Evolutionary conservation across 345 rosid species (phyloP).

Genomic region (Eucalyptus marginata): DNA sequence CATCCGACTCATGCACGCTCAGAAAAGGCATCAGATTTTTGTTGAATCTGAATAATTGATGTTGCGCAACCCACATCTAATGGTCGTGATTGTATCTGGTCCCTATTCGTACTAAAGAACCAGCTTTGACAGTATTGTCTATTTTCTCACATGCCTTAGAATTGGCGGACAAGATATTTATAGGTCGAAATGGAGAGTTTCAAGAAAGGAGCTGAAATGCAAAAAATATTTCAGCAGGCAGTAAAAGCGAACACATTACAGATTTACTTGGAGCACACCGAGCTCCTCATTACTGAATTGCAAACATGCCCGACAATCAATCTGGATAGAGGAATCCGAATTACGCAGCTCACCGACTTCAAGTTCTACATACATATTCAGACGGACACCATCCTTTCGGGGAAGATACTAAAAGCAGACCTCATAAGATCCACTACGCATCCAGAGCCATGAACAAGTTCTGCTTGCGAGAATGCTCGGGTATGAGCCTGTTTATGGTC

Average conservation of each 20-base stretch:
- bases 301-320: background rate
- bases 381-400: background rate
- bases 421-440: conserved; percentile 4
- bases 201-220: background rate
- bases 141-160: background rate
- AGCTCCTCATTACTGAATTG: background rate
- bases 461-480: conserved; percentile 87
- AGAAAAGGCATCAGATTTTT: background rate
- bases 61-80: background rate
- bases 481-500: conserved; percentile 52
- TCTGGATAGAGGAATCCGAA: background rate
- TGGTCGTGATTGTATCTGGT: background rate
- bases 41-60: background rate
- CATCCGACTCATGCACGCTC: background rate
- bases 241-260: background rate
- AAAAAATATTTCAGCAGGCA: background rate
- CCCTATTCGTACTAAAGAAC: background rate
- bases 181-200: background rate
- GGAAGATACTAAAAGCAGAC: background rate
- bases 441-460: conserved; percentile 87
- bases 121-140: background rate
- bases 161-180: background rate
- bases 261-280: background rate
- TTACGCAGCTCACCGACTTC: background rate
- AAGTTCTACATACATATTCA: background rate